A percentile compares a stretch with the other conserved stretches of the same genome.
phyloP scores from a whole-genome alignment of 306 rosid species.

The Dryas octopetala region DNA sequence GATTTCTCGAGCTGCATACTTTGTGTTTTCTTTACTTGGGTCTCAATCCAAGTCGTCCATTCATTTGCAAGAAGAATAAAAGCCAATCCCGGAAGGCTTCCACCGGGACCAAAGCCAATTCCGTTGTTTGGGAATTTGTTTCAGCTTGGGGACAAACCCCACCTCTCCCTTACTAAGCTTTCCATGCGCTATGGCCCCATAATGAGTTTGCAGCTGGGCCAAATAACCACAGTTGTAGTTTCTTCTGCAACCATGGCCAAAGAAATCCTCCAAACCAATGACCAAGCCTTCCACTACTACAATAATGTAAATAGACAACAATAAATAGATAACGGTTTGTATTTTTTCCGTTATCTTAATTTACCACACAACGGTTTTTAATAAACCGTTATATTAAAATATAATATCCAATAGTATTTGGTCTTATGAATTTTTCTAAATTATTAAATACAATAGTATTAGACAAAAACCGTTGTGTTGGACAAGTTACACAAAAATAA shows the following conservation, averaged over 20 bases:
- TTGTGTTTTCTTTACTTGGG: background rate
- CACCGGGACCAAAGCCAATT: conserved; percentile 50
- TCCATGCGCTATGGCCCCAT: conserved; percentile 21
- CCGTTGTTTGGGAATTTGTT: conserved; percentile 52
- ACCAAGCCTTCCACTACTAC: background rate
- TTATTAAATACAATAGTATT: no score
- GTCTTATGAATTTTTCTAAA: no score
- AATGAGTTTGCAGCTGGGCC: conserved; percentile 31
- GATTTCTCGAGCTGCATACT: background rate
- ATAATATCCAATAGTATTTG: no score
- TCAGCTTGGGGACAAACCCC: conserved; percentile 21
- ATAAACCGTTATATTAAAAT: no score
- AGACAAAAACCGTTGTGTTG: no score
- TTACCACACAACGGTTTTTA: no score
- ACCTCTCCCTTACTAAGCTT: background rate
- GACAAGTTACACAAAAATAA: no score
- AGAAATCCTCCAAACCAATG: conserved; percentile 2
- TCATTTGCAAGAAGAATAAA: background rate
- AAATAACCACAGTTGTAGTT: conserved; percentile 13
- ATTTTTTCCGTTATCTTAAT: no score
- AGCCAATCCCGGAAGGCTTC: conserved; percentile 9
- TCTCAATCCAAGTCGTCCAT: background rate
- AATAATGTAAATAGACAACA: no score
- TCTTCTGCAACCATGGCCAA: conserved; percentile 17
- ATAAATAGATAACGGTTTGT: no score